Percentiles rank a stretch among this genome's conserved stretches.
Conservation (phyloP, 2,329 filamentous ascomycete genomes). For the Fusarium sp. region DNA sequence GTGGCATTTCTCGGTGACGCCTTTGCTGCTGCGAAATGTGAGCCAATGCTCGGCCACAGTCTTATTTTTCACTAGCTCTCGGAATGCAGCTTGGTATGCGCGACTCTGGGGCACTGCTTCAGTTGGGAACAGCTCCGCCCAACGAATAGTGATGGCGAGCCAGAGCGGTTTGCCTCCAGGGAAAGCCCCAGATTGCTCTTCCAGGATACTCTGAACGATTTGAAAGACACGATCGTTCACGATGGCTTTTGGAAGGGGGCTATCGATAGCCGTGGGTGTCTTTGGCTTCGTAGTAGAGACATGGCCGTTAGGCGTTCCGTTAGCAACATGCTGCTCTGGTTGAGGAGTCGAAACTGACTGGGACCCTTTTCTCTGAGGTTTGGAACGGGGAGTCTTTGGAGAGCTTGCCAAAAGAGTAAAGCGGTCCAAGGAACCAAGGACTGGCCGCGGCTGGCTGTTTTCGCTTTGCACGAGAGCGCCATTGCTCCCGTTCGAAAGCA, state of each 20-base stretch:
- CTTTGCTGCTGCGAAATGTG: constrained; percentile 53
- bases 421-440: constrained; percentile 28
- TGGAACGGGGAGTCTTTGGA: constrained; percentile 24
- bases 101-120: constrained; percentile 54
- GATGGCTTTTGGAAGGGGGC: constrained; percentile 24
- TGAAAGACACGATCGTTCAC: constrained; percentile 36
- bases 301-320: neutral
- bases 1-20: constrained; percentile 55
- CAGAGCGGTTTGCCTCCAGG: constrained; percentile 61
- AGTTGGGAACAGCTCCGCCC: constrained; percentile 53
- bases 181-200: constrained; percentile 56
- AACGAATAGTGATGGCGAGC: constrained; percentile 57
- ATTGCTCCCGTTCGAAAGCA: constrained; percentile 21
- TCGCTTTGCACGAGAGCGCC: constrained; percentile 38
- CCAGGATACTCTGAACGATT: constrained; percentile 45
- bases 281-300: constrained; percentile 6
- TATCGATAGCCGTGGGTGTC: constrained; percentile 22
- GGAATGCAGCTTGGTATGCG: constrained; percentile 52
- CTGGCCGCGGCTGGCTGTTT: constrained; percentile 34
- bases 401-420: constrained; percentile 15
- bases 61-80: constrained; percentile 50
- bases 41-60: constrained; percentile 54
- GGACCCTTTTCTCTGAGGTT: constrained; percentile 8
- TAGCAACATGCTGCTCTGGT: neutral
- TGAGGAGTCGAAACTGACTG: constrained; percentile 1